Conservation (phyloP, 257 asterid genomes). For the Misopates orontium region DNA sequence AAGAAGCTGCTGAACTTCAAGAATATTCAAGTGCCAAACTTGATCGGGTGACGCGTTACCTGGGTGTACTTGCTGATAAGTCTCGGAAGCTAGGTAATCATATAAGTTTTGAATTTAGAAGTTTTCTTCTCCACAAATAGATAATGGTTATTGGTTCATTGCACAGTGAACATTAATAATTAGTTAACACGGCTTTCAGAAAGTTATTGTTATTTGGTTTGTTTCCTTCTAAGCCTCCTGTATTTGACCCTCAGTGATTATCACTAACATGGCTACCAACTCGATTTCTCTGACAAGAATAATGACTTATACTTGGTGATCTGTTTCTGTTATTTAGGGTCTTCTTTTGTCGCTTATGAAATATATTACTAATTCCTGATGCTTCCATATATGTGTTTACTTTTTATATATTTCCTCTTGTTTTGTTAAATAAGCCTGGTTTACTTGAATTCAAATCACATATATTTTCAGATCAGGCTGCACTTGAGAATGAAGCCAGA, state of each 20-base stretch:
- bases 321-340: slow-evolving; percentile 11
- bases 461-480: slow-evolving; percentile 79
- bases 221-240: slow-evolving; percentile 25
- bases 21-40: slow-evolving; percentile 95
- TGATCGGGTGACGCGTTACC: slow-evolving; percentile 88
- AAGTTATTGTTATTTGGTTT: slow-evolving; percentile 6
- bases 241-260: slow-evolving; percentile 21
- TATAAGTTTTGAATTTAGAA: slow-evolving; percentile 20
- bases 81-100: slow-evolving; percentile 81
- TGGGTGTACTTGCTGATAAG: slow-evolving; percentile 95
- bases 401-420: slow-evolving; percentile 2
- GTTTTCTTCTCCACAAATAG: slow-evolving; percentile 4
- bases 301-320: slow-evolving; percentile 10
- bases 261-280: slow-evolving; percentile 24
- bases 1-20: slow-evolving; percentile 91
- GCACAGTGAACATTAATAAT: slow-evolving; percentile 3
- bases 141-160: slow-evolving; percentile 10
- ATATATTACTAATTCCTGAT: slow-evolving; percentile 19
- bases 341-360: slow-evolving; percentile 5
- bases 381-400: slow-evolving; percentile 20
- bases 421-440: slow-evolving; percentile 17
- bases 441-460: slow-evolving; percentile 26
- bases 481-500: slow-evolving; percentile 92
- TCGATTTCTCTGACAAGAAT: slow-evolving; percentile 21
- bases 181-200: slow-evolving; percentile 20